A percentile compares a stretch with the other conserved stretches of the same genome.
phyloP scores from a whole-genome alignment of 805 yeast species.

The Kuraishia hungarica region DNA sequence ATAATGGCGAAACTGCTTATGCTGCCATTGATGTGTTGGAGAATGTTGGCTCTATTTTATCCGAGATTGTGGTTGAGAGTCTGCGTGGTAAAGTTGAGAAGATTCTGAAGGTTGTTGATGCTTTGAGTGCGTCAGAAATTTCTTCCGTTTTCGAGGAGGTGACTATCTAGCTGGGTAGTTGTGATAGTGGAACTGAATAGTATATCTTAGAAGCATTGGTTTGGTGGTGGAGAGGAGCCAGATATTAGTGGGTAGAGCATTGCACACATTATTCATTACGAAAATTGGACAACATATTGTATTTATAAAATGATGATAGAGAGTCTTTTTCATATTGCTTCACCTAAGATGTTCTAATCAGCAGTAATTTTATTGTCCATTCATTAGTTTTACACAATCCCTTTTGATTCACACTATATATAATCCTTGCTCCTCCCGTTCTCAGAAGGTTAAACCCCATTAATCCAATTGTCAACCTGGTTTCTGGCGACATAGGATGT shows the following conservation, averaged over 20 bases:
- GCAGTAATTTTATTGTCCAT: neutral
- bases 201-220: neutral
- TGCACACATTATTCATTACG: neutral
- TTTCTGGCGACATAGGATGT: constrained; percentile 39
- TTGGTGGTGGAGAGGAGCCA: no score
- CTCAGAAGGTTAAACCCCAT: neutral
- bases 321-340: no score
- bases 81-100: neutral
- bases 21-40: constrained; percentile 1
- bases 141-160: neutral
- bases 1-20: constrained; percentile 10
- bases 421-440: neutral
- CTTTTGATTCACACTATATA: neutral
- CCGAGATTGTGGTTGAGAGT: neutral
- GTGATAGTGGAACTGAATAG: neutral
- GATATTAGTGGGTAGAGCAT: neutral
- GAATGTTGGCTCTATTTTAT: neutral
- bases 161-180: neutral
- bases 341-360: no score
- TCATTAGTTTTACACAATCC: neutral
- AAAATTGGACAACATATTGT: neutral
- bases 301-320: neutral
- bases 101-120: neutral
- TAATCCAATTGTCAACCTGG: constrained; percentile 20
- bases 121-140: neutral